Evolutionary conservation across 2,329 filamentous ascomycete genomes (phyloP), one percentile per base, ranked within the genome.

Genomic region (Phialocephala subalpina): DNA sequence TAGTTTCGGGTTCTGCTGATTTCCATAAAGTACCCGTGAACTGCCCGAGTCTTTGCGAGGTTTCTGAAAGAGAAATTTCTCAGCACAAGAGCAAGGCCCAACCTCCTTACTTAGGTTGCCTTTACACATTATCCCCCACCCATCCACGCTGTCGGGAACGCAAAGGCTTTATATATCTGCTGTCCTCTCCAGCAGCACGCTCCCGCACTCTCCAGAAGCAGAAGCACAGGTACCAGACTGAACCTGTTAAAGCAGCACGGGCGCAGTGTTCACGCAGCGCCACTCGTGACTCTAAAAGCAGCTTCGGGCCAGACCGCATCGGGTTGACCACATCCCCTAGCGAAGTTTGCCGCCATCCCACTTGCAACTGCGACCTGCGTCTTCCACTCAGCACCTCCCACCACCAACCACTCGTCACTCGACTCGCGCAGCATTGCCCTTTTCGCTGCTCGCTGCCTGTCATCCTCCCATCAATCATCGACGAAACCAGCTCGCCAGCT

Each of bases 1-100:
- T 60, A 60, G 27, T 60, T 66, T 60, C 29, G 60, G 60, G 35
- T 45, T 59, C 58, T 65, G 33, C 56, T 22, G 40, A 47, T 60
- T 29, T 16, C 55, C 58, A 45, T 55, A 67, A 70, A 70, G 63
- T 67, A 70, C 52, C 11, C 45, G 42, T 27, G 35, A 55, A 36
- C 6, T 63, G 38, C 52, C 66, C 49, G 61, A 45, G 45, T 45
- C 49, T 59, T 55, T 33, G n/a, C 22, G 20, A 45, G 7, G 18
- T n/a, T 58, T 67, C 56, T 18, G 42, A 57, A 27, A 18, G 55
- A 65, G 58, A 55, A 63, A 40, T 58, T 61, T 59, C 59, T 65
- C 53, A 27, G 33, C 22, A 58, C 47, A 58, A 33, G 55, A 35
- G 35, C 49, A 42, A 55, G n/a, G n/a, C 35, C 40, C 38, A 22